These are phyloP conservation scores for Agrocybe chaxingu DNA, from an alignment of 768 basidiomycete genomes.

Conservation along the genomic window DNA sequence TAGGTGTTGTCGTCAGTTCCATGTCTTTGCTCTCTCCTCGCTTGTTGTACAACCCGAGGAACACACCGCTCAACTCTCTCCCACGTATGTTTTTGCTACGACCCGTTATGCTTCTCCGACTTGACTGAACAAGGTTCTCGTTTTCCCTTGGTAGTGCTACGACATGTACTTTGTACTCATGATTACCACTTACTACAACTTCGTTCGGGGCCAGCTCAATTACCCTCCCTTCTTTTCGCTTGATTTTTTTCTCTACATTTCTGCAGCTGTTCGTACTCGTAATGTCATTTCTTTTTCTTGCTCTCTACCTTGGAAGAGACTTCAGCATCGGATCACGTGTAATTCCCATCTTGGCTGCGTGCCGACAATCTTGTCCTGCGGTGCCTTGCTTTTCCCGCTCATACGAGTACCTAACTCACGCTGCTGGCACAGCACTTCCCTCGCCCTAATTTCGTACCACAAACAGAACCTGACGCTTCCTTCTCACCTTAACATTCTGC, in stretches of 20 bases:
- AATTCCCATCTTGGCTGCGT: background rate
- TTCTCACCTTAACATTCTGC: slow-evolving; percentile 2
- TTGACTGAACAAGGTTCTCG: slow-evolving; percentile 1
- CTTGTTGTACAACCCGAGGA: no score
- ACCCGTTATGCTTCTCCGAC: slow-evolving; percentile 9
- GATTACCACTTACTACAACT: background rate
- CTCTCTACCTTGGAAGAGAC: background rate
- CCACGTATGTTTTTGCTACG: slow-evolving; percentile 11
- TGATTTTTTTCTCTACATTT: no score
- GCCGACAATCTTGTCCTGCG: background rate
- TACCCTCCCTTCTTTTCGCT: no score
- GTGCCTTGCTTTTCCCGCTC: no score
- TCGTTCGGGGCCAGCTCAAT: background rate
- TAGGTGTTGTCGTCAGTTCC: slow-evolving; percentile 1
- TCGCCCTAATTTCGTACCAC: background rate
- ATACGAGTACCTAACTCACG: slow-evolving; percentile 9
- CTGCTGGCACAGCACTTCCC: slow-evolving; percentile 33
- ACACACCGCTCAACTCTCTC: slow-evolving; percentile 2
- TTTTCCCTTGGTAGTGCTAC: background rate
- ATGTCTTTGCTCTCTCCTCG: background rate
- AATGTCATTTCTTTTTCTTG: background rate
- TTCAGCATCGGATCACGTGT: background rate
- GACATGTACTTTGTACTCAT: background rate
- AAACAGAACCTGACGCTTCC: background rate
- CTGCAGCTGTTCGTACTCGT: no score